Evolutionary conservation across 257 asterid species (phyloP).

Genomic region (Leonotis leonurus): DNA sequence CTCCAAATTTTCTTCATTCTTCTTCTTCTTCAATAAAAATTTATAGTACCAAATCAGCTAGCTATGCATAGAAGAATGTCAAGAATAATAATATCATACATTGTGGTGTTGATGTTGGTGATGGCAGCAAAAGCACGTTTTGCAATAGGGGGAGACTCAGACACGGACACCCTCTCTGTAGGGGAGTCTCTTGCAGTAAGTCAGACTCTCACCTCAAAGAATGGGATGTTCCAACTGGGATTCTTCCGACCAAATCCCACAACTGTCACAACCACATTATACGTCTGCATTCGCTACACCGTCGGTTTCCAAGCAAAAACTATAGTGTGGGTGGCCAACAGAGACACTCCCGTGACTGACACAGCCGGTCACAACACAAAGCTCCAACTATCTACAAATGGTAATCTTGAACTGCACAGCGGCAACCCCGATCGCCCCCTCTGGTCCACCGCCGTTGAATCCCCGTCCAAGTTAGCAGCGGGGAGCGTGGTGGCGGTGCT

Average conservation of each 20-base stretch:
- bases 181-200: constrained; percentile 19
- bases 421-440: constrained; percentile 4
- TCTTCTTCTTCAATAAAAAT: no score
- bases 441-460: constrained; percentile 32
- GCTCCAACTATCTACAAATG: constrained; percentile 12
- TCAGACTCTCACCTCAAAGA: constrained; percentile 25
- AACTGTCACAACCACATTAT: no score
- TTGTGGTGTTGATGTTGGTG: no score
- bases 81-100: no score
- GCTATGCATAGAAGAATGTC: no score
- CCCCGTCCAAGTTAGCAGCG: no score
- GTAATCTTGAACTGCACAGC: constrained; percentile 19
- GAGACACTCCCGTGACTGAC: constrained; percentile 10
- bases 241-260: constrained; percentile 19
- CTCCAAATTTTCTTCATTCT: no score
- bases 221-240: constrained; percentile 33
- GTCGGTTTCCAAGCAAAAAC: constrained; percentile 5
- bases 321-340: constrained; percentile 37
- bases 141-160: no score
- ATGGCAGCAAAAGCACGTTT: no score
- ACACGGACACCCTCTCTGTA: constrained; percentile 18
- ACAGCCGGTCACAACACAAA: background rate
- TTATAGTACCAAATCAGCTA: no score
- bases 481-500: no score
- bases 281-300: constrained; percentile 36